These are phyloP conservation scores for Blastobotrys proliferans DNA, from an alignment of 1,139 yeast genomes.

Conservation along the genomic window DNA sequence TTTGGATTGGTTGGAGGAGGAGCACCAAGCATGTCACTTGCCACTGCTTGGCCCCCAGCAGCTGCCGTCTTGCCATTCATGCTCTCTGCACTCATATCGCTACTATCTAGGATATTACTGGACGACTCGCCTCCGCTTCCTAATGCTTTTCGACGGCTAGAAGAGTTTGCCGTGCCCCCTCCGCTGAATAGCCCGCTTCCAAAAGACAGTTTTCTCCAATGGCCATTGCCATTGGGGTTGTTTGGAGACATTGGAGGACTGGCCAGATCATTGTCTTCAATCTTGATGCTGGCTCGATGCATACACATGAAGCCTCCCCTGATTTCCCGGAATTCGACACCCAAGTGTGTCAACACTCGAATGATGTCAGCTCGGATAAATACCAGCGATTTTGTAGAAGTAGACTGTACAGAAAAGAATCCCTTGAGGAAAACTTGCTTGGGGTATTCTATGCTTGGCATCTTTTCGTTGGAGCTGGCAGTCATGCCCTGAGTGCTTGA, in stretches of 20 bases:
- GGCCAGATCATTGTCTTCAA: slow-evolving; percentile 15
- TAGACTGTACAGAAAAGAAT: slow-evolving; percentile 90
- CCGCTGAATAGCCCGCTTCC: slow-evolving; percentile 30
- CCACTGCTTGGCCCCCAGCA: slow-evolving; percentile 35
- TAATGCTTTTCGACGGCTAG: slow-evolving; percentile 22
- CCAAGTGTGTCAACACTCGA: slow-evolving; percentile 67
- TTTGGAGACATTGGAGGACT: slow-evolving; percentile 18
- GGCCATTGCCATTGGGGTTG: slow-evolving; percentile 19
- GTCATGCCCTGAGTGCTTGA: slow-evolving; percentile 10
- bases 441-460: slow-evolving; percentile 94
- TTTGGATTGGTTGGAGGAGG: not conserved
- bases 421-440: slow-evolving; percentile 90
- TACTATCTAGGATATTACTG: slow-evolving; percentile 27
- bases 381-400: slow-evolving; percentile 88
- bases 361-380: slow-evolving; percentile 84
- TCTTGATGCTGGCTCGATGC: slow-evolving; percentile 47
- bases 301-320: slow-evolving; percentile 91
- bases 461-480: slow-evolving; percentile 28
- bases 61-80: slow-evolving; percentile 12
- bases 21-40: slow-evolving; percentile 52
- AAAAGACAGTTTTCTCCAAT: slow-evolving; percentile 35
- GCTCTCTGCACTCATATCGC: slow-evolving; percentile 33
- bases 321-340: slow-evolving; percentile 82
- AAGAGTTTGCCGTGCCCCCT: slow-evolving; percentile 22
- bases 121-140: slow-evolving; percentile 24